Base-by-base conservation (phyloP, 495 filamentous ascomycete genomes). In the Tuber calosporum region DNA sequence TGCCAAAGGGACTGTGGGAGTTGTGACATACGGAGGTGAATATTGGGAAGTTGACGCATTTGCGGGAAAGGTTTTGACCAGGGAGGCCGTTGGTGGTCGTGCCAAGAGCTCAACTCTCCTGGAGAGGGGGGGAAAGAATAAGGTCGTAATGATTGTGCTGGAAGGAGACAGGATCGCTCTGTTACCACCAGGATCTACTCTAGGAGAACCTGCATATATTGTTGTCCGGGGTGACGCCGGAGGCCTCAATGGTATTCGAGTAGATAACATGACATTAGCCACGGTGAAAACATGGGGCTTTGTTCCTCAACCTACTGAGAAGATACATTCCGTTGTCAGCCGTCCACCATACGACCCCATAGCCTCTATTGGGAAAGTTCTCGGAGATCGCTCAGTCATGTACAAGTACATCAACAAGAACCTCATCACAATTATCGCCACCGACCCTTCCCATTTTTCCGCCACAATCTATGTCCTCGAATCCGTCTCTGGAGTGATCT, bases 401-500 rank as follows among this genome's bases (percentile, higher is more conserved):
- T 99, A 98, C 87, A 99, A 99, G 84, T 97, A 97, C 82, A 84
- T 99, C 37, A 95, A 93, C 83, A 90, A 92, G 1, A 97, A 98
- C 82, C 85, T 94, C 7, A 84, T 93, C 9, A 87, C 97, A 0
- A 85, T 97, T 69, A 92, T 92, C 1, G 87, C 93, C 11, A 67
- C 74, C 58, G 84, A 90, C 71, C 86, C 89, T 43, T 82, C 83
- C 36, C 82, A 85, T 1, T 85, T 83, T 8, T 85, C 83, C 0
- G 89, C 90, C 11, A 88, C 88, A 1, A 86, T 97, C 75, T 93
- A 96, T 77, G 86, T 98, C 34, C 84, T 99, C 48, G 94, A 98
- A 82, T 90, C 91, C 2, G 87, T 96, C 11, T 94, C 94, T 30
- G 96, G 96, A 58, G 85, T 88, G 68, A 82, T 97, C 34, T 85